Evolutionary conservation across 768 basidiomycete genomes (phyloP).

Genomic region (Xerocomellus amylosporus): DNA sequence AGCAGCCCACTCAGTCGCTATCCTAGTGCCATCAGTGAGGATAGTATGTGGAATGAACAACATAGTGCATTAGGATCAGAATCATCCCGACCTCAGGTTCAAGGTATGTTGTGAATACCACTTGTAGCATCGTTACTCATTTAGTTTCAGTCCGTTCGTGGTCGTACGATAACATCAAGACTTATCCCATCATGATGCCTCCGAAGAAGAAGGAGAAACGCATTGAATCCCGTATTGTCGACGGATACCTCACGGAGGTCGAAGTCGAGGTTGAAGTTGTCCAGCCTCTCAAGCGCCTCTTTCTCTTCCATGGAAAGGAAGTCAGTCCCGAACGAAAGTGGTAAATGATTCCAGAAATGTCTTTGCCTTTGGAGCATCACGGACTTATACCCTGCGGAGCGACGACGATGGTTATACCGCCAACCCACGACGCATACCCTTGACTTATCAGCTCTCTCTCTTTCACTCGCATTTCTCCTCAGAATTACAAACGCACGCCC

Average conservation of each 20-base stretch:
- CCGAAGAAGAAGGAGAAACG: conserved; percentile 54
- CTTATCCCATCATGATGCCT: conserved; percentile 54
- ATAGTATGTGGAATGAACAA: conserved; percentile 30
- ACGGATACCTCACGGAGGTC: conserved; percentile 51
- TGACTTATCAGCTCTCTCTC: conserved; percentile 32
- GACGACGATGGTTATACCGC: conserved; percentile 32
- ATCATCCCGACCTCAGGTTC: conserved; percentile 42
- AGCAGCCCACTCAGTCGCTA: conserved; percentile 41
- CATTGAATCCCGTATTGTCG: conserved; percentile 46
- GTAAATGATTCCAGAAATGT: conserved; percentile 19
- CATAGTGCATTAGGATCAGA: conserved; percentile 23
- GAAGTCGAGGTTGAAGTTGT: conserved; percentile 53
- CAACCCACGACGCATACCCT: conserved; percentile 35
- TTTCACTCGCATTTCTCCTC: conserved; percentile 21
- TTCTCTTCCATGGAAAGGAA: conserved; percentile 60
- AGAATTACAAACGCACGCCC: conserved; percentile 23
- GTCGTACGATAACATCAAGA: conserved; percentile 73
- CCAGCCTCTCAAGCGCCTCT: conserved; percentile 60
- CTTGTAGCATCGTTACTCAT: conserved; percentile 9
- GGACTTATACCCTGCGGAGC: conserved; percentile 30
- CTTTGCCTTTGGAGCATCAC: conserved; percentile 12
- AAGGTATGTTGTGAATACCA: conserved; percentile 42
- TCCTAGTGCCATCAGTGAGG: conserved; percentile 40
- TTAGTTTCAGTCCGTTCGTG: conserved; percentile 57
- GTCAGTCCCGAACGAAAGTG: conserved; percentile 26